A percentile compares a stretch with the other conserved stretches of the same genome.
Conservation (phyloP, 768 basidiomycete genomes). For the Solioccasus polychromus region DNA sequence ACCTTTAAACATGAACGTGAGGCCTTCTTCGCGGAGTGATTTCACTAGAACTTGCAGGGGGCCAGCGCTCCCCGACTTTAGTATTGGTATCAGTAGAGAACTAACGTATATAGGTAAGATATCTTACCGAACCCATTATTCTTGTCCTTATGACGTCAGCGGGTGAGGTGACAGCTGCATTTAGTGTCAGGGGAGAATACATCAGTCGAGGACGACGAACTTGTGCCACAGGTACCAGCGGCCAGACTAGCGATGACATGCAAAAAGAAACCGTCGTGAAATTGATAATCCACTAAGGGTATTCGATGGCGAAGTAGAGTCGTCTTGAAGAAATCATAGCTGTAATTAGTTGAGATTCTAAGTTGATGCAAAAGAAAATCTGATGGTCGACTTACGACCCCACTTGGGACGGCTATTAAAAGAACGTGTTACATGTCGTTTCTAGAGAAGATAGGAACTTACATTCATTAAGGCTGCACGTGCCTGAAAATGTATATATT, state of each 20-base stretch:
- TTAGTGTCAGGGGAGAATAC: slow-evolving; percentile 3
- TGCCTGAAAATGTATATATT: slow-evolving; percentile 32
- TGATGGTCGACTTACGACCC: slow-evolving; percentile 66
- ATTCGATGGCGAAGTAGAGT: slow-evolving; percentile 49
- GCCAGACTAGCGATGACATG: slow-evolving; percentile 65
- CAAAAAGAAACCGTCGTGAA: slow-evolving; percentile 63
- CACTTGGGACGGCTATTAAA: slow-evolving; percentile 68
- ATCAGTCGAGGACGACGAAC: slow-evolving; percentile 38
- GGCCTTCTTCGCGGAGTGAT: slow-evolving; percentile 72
- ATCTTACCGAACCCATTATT: slow-evolving; percentile 70
- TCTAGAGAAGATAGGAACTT: slow-evolving; percentile 20
- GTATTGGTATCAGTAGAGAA: slow-evolving; percentile 2
- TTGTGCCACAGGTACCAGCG: slow-evolving; percentile 76
- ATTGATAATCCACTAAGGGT: slow-evolving; percentile 56
- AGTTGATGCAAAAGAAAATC: not conserved
- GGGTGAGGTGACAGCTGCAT: slow-evolving; percentile 71
- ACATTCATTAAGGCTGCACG: slow-evolving; percentile 78
- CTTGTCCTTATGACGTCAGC: slow-evolving; percentile 75
- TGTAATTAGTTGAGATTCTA: slow-evolving; percentile 24
- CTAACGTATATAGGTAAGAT: not conserved
- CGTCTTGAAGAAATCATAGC: slow-evolving; percentile 77
- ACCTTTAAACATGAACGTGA: slow-evolving; percentile 78
- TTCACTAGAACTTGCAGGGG: slow-evolving; percentile 51
- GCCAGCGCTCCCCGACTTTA: slow-evolving; percentile 49
- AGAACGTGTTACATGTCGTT: slow-evolving; percentile 2